These are phyloP conservation scores for Arthrocladium fulminans DNA, from an alignment of 2,329 filamentous ascomycete genomes.

Conservation along the genomic window DNA sequence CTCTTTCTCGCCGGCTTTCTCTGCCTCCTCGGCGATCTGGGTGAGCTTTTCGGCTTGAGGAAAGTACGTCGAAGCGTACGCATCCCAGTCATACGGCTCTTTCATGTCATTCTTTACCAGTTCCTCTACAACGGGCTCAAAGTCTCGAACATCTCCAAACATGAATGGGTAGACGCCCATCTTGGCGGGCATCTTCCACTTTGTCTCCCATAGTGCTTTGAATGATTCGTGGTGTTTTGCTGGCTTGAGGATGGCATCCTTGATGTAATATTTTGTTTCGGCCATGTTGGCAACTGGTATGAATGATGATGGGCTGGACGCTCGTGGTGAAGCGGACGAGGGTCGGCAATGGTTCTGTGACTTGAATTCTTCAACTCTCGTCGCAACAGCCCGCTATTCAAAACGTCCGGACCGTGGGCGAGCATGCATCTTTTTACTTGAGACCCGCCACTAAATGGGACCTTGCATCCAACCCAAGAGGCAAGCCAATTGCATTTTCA, in stretches of 20 bases:
- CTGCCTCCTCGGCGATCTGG: slow-evolving; percentile 43
- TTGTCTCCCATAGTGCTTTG: slow-evolving; percentile 61
- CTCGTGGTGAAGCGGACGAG: no score
- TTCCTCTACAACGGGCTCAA: slow-evolving; percentile 58
- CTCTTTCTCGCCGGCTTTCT: slow-evolving; percentile 40
- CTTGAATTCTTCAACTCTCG: background rate
- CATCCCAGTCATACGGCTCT: slow-evolving; percentile 53
- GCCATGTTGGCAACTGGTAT: no score
- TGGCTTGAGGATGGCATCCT: slow-evolving; percentile 39
- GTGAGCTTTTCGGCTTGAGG: slow-evolving; percentile 52
- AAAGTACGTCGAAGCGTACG: slow-evolving; percentile 56
- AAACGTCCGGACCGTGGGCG: background rate
- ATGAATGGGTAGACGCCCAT: slow-evolving; percentile 67
- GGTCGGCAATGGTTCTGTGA: background rate
- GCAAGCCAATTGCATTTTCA: background rate
- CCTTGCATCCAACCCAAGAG: background rate
- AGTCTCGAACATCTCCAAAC: slow-evolving; percentile 60
- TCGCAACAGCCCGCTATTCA: background rate
- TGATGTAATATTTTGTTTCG: slow-evolving; percentile 27
- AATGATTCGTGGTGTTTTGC: slow-evolving; percentile 53
- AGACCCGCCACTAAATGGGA: background rate
- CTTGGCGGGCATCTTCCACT: slow-evolving; percentile 59
- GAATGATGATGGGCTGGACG: no score
- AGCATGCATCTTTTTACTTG: background rate
- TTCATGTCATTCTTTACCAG: slow-evolving; percentile 54